These are phyloP conservation scores for Lepidium didymum DNA, from an alignment of 345 rosid species.

Conservation along the genomic window DNA sequence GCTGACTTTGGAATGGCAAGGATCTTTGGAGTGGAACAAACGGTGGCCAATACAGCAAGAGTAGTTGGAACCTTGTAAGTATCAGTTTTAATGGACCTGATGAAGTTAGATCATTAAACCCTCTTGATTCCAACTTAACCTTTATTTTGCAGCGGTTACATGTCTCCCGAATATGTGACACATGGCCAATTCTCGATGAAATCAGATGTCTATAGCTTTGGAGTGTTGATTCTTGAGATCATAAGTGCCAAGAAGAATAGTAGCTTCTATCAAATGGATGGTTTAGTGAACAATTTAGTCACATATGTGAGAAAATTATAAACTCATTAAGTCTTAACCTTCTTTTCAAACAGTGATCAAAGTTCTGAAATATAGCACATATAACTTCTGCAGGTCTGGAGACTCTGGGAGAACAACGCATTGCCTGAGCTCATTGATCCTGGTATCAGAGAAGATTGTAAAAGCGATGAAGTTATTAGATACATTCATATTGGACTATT, in stretches of 20 bases:
- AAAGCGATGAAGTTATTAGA: conserved; percentile 10
- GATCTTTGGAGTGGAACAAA: conserved; percentile 1
- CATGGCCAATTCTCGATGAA: conserved; percentile 15
- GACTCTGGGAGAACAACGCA: conserved; percentile 11
- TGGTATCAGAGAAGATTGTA: not conserved
- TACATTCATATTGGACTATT: conserved; percentile 23
- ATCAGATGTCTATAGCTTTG: conserved; percentile 27
- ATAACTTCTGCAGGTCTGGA: conserved; percentile 21
- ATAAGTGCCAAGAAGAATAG: conserved; percentile 18
- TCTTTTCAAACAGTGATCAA: not conserved
- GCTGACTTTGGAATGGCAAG: conserved; percentile 21
- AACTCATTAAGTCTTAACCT: not conserved
- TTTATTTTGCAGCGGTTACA: conserved; percentile 12
- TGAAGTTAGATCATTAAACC: not conserved
- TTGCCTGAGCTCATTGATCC: conserved; percentile 9
- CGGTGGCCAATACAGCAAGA: conserved; percentile 15
- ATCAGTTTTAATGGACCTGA: not conserved
- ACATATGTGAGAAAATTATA: conserved; percentile 12
- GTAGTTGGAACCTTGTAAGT: conserved; percentile 23
- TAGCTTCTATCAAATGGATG: conserved; percentile 11
- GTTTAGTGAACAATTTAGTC: conserved; percentile 16
- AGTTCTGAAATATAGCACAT: not conserved
- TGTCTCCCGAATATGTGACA: conserved; percentile 17
- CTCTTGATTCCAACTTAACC: not conserved
- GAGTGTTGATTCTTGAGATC: conserved; percentile 24